Conservation (phyloP, 352 stramenopile genomes). For the Phytophthora fragariaefolia region DNA sequence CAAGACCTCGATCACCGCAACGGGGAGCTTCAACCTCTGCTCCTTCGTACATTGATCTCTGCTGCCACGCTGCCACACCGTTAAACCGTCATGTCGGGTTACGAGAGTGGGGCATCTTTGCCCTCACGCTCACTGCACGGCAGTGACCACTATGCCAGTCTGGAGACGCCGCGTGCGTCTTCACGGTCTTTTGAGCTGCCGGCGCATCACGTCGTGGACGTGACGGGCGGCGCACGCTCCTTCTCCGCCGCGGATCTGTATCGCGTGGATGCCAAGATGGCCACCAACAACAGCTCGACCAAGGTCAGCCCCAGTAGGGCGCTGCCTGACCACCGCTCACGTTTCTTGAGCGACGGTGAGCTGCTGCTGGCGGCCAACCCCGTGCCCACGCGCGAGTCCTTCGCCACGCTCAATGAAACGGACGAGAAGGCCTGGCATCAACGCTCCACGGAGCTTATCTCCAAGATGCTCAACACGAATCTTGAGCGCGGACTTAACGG, state of each 20-base stretch:
- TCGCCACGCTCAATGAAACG: conserved; percentile 58
- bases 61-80: background rate
- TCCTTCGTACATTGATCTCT: too few relatives aligned
- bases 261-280: conserved; percentile 34
- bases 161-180: conserved; percentile 36
- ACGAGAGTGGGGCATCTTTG: conserved; percentile 39
- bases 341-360: conserved; percentile 71
- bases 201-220: conserved; percentile 33
- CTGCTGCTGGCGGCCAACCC: conserved; percentile 61
- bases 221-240: conserved; percentile 31
- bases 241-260: conserved; percentile 43
- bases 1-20: too few relatives aligned
- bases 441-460: conserved; percentile 50
- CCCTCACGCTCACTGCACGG: conserved; percentile 39
- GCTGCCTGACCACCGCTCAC: conserved; percentile 49
- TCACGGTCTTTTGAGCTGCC: conserved; percentile 28
- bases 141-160: conserved; percentile 24
- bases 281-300: conserved; percentile 31
- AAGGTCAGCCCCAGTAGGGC: conserved; percentile 17
- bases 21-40: too few relatives aligned
- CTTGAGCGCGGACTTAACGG: conserved; percentile 52
- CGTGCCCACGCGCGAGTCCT: conserved; percentile 50
- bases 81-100: conserved; percentile 45
- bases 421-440: conserved; percentile 65
- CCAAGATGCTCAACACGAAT: conserved; percentile 61